Evolutionary conservation across 1,284 basidiomycete species (phyloP).

Genomic region (Leccinum solheimii): DNA sequence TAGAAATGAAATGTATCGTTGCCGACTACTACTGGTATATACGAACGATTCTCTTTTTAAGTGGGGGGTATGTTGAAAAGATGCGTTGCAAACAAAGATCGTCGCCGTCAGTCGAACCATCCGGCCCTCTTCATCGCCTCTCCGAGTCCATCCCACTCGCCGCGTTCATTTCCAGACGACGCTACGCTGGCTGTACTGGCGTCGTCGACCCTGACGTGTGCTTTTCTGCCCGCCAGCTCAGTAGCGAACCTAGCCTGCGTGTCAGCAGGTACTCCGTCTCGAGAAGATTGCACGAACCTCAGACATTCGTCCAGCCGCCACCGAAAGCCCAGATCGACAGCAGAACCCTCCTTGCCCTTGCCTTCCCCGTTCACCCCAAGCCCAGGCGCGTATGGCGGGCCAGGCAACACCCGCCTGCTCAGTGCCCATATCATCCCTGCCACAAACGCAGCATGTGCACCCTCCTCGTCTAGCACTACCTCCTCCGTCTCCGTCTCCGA

Average conservation of each 20-base stretch:
- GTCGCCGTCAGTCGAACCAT: conserved; percentile 54
- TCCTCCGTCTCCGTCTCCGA: conserved; percentile 32
- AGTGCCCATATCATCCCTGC: conserved; percentile 79
- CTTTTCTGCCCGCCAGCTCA: conserved; percentile 72
- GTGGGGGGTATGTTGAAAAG: not conserved
- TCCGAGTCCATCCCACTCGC: conserved; percentile 63
- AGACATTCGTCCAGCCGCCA: conserved; percentile 79
- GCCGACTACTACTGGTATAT: not conserved
- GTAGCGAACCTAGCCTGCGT: conserved; percentile 61
- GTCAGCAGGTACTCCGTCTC: not conserved
- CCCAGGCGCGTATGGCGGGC: conserved; percentile 66
- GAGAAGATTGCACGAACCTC: conserved; percentile 43
- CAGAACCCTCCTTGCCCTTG: conserved; percentile 49
- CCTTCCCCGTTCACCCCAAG: conserved; percentile 32
- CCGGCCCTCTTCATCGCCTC: conserved; percentile 71
- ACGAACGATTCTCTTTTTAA: not conserved
- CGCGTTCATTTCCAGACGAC: conserved; percentile 23
- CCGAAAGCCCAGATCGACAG: conserved; percentile 44
- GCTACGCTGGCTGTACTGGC: conserved; percentile 2
- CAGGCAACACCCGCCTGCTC: conserved; percentile 64
- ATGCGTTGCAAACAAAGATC: not conserved
- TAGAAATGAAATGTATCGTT: not conserved
- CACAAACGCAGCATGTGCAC: conserved; percentile 76
- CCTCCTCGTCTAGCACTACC: conserved; percentile 57
- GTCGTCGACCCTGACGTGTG: conserved; percentile 22